Conservation (phyloP, 352 stramenopile species). For the Phytophthora cajani region DNA sequence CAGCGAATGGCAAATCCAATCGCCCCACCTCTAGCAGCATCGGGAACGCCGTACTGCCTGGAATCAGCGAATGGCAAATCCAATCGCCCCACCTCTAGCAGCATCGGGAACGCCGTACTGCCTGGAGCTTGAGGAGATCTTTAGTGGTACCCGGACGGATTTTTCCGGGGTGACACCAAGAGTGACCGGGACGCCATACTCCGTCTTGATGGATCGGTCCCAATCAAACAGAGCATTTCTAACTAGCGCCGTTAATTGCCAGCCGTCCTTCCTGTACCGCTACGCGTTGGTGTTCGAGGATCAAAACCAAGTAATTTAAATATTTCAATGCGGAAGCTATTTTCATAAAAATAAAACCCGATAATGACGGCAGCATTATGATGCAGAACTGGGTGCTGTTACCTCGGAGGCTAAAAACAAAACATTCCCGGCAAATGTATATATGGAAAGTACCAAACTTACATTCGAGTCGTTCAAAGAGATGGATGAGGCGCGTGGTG, state of each 20-base stretch:
- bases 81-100: conserved; percentile 13
- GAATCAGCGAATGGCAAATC: conserved; percentile 19
- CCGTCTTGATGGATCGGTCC: conserved; percentile 24
- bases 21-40: conserved; percentile 19
- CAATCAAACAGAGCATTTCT: conserved; percentile 21
- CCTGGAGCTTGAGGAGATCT: conserved; percentile 19
- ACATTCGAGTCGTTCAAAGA: neutral
- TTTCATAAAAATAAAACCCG: too few relatives aligned
- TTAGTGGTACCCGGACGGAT: conserved; percentile 12
- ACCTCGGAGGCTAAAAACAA: neutral
- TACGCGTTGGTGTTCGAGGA: conserved; percentile 33
- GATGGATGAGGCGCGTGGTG: conserved; percentile 1
- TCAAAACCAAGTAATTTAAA: conserved; percentile 21
- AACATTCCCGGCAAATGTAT: neutral
- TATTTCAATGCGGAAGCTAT: neutral
- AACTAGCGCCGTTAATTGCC: conserved; percentile 20
- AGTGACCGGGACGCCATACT: neutral
- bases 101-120: conserved; percentile 30
- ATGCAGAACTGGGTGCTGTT: neutral
- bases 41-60: conserved; percentile 25
- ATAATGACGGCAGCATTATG: too few relatives aligned
- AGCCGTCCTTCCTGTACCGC: conserved; percentile 25
- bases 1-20: conserved; percentile 10
- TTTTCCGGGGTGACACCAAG: conserved; percentile 8
- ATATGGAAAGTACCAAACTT: neutral